Conservation (phyloP, 306 rosid genomes). For the Herpetospermum pedunculosum region DNA sequence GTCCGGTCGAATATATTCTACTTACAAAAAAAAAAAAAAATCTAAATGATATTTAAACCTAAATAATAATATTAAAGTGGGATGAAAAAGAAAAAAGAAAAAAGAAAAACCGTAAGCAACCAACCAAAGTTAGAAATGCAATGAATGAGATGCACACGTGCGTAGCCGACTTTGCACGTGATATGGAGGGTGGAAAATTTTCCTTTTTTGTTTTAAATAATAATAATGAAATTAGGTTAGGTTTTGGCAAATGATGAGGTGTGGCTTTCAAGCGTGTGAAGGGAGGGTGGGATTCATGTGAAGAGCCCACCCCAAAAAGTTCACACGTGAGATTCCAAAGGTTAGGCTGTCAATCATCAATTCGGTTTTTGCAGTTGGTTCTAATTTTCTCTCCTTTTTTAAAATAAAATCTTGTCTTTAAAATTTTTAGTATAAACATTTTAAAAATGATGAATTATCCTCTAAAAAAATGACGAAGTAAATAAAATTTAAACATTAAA, state of each 20-base stretch:
- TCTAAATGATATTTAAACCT: too few relatives aligned
- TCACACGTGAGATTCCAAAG: conserved; percentile 14
- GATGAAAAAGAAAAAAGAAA: background rate
- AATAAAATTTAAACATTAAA: too few relatives aligned
- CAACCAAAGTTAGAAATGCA: background rate
- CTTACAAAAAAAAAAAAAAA: too few relatives aligned
- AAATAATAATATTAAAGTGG: background rate
- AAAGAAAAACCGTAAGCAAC: background rate
- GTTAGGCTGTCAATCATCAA: conserved; percentile 54
- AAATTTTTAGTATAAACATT: background rate
- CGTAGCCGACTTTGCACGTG: conserved; percentile 10
- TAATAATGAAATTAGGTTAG: background rate
- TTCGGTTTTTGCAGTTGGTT: conserved; percentile 35
- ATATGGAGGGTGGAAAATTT: background rate
- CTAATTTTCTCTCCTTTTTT: background rate
- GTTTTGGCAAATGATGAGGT: conserved; percentile 13
- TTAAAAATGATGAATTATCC: background rate
- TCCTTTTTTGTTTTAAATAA: background rate
- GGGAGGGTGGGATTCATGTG: conserved; percentile 68
- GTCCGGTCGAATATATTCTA: too few relatives aligned
- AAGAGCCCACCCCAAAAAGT: background rate
- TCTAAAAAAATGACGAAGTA: too few relatives aligned
- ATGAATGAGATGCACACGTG: conserved; percentile 7
- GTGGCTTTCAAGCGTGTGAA: conserved; percentile 40
- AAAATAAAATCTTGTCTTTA: background rate